Base-by-base conservation (phyloP, 306 rosid species). In the Acacia melanoxylon region DNA sequence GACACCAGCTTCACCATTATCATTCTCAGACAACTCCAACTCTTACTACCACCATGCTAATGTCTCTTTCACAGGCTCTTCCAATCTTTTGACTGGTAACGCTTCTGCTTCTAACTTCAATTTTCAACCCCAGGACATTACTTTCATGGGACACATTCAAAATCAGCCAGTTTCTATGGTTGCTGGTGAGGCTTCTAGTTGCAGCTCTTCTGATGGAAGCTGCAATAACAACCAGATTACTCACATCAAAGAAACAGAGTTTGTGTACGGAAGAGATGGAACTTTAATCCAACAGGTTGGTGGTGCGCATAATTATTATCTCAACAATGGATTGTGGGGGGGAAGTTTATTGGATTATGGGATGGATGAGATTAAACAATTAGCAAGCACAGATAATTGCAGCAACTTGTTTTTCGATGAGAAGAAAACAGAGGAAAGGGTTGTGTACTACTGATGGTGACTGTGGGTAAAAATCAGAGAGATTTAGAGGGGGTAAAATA, bases 331-430 rank as follows among this genome's bases (percentile, higher is more conserved):
- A 41, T 48, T 85, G 59, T 88, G 91, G 92, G 89, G 20, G 74
- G 92, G 88, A 65, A 78, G 81, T 62, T 81, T 84, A 83, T 83
- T 89, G 76, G 94, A 91, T 54, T 90, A 85, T 87, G 94, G 95
- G 22, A 31, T 87, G 29, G 91, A 95, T 41, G 98, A 93, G 75
- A 91, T 95, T 73, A 91, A 89, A 78, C 83, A 90, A 88, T 77
- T 91, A n/a, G 86, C 89, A 69, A 85, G 88, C 85, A 85, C 80
- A n/a, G 71, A 41, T 65, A 68, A 58, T 79, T 73, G 90, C 84
- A 90, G 80, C 84, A 85, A 83, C 88, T 86, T 90, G 76, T 88
- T 88, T 90, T 85, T 88, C 76, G 91, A 87, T 80, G 90, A 91
- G 40, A 82, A 83, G 88, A 86, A 87, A 89, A 87, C 88, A 83